Evolutionary conservation across 2,329 filamentous ascomycete species (phyloP).

Genomic region (Coleophoma crateriformis): DNA sequence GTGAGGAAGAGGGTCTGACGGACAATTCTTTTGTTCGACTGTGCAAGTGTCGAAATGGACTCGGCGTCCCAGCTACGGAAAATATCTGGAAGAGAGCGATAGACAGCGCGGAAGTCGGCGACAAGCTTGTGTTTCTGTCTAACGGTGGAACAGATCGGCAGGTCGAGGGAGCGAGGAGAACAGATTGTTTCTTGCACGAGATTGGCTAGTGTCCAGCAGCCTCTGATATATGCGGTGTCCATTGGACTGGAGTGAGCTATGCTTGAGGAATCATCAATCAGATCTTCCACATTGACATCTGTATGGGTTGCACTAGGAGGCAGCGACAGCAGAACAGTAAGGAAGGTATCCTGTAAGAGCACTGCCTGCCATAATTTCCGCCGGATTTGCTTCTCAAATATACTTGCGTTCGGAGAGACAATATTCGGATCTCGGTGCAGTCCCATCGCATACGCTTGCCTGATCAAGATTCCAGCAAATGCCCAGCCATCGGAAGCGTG

Average conservation of each 20-base stretch:
- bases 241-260: conserved; percentile 57
- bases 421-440: conserved; percentile 75
- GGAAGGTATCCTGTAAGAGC: conserved; percentile 73
- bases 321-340: conserved; percentile 71
- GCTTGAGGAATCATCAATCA: conserved; percentile 55
- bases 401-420: conserved; percentile 58
- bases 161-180: conserved; percentile 65
- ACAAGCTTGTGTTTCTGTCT: conserved; percentile 67
- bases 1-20: conserved; percentile 73
- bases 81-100: conserved; percentile 64
- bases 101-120: conserved; percentile 63
- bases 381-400: conserved; percentile 72
- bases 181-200: conserved; percentile 74
- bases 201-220: conserved; percentile 75
- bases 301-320: conserved; percentile 75
- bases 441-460: conserved; percentile 78
- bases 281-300: conserved; percentile 70
- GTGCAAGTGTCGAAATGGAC: conserved; percentile 48
- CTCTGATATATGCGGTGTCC: conserved; percentile 59
- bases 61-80: conserved; percentile 64
- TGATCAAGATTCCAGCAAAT: conserved; percentile 70
- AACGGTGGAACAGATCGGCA: conserved; percentile 64
- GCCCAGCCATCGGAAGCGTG: conserved; percentile 80
- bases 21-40: conserved; percentile 58
- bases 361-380: conserved; percentile 81